phyloP scores from a whole-genome alignment of 2,329 filamentous ascomycete genomes.

The Escovopsis sp. region DNA sequence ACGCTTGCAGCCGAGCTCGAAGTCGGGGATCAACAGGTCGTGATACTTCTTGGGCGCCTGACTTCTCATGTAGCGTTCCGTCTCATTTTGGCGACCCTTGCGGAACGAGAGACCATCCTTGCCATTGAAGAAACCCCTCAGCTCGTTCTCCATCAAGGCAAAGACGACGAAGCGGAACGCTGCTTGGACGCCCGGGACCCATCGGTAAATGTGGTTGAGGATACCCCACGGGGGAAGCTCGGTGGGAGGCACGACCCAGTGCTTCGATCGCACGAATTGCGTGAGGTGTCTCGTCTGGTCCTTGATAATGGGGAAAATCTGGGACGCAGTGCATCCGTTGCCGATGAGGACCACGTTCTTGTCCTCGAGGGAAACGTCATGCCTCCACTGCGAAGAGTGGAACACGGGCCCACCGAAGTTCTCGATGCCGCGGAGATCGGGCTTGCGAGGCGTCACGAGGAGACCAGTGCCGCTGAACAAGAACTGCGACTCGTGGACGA shows the following conservation, averaged over 20 bases:
- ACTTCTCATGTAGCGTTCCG: constrained; percentile 26
- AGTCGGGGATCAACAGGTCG: constrained; percentile 45
- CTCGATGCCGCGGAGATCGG: constrained; percentile 31
- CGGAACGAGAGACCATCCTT: constrained; percentile 21
- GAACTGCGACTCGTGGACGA: constrained; percentile 23
- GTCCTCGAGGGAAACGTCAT: constrained; percentile 28
- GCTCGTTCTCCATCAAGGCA: constrained; percentile 16
- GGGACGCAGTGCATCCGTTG: constrained; percentile 37
- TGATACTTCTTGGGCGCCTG: constrained; percentile 43
- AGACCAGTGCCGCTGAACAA: constrained; percentile 21
- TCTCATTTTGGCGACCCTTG: constrained; percentile 18
- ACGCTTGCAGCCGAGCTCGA: constrained; percentile 48
- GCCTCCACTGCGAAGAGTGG: constrained; percentile 40
- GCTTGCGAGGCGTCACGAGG: constrained; percentile 17
- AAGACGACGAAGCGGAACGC: constrained; percentile 30
- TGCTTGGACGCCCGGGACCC: constrained; percentile 28
- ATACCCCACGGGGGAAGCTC: constrained; percentile 8
- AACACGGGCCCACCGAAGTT: constrained; percentile 37
- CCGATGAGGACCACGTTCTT: constrained; percentile 39
- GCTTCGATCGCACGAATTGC: constrained; percentile 26
- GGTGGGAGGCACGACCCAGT: constrained; percentile 25
- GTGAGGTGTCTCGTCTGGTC: constrained; percentile 19
- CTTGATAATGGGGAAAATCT: constrained; percentile 32
- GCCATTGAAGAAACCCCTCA: constrained; percentile 19
- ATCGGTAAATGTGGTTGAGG: constrained; percentile 21